These are phyloP conservation scores for Ustilago trichophora DNA, from an alignment of 1,284 basidiomycete species.

Conservation along the genomic window DNA sequence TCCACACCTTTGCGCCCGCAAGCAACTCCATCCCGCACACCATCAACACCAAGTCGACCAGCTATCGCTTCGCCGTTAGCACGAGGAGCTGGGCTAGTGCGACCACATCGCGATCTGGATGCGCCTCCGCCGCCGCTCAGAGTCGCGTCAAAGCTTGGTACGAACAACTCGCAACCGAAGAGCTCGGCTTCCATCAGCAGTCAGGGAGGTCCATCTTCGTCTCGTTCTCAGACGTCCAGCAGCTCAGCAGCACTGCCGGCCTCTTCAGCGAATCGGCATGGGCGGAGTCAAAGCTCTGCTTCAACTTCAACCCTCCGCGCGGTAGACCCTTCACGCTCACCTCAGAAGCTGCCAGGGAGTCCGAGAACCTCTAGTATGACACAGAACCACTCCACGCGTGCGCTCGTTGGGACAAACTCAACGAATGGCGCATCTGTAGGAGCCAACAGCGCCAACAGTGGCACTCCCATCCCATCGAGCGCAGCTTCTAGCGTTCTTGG, in stretches of 20 bases:
- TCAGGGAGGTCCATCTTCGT: background rate
- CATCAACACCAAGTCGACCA: constrained; percentile 13
- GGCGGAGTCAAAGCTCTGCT: constrained; percentile 17
- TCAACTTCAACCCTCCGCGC: constrained; percentile 16
- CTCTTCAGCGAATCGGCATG: constrained; percentile 3
- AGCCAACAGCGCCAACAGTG: background rate
- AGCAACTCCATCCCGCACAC: constrained; percentile 1
- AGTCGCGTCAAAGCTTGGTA: constrained; percentile 32
- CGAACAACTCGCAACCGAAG: background rate
- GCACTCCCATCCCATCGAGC: constrained; percentile 8
- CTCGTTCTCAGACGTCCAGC: background rate
- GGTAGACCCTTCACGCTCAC: constrained; percentile 7
- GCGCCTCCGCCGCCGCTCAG: constrained; percentile 40
- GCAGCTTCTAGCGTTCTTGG: constrained; percentile 26
- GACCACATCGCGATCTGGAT: constrained; percentile 24
- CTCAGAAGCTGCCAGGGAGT: constrained; percentile 17
- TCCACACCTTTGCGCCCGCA: constrained; percentile 12
- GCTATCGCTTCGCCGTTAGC: constrained; percentile 22
- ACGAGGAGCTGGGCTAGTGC: constrained; percentile 13
- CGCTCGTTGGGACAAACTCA: background rate
- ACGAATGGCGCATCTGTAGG: background rate
- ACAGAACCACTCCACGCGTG: background rate
- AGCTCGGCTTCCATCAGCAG: background rate
- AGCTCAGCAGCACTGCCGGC: background rate
- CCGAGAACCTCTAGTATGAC: constrained; percentile 13